Base-by-base conservation (phyloP, 768 basidiomycete genomes). In the Naematelia aurantialba region DNA sequence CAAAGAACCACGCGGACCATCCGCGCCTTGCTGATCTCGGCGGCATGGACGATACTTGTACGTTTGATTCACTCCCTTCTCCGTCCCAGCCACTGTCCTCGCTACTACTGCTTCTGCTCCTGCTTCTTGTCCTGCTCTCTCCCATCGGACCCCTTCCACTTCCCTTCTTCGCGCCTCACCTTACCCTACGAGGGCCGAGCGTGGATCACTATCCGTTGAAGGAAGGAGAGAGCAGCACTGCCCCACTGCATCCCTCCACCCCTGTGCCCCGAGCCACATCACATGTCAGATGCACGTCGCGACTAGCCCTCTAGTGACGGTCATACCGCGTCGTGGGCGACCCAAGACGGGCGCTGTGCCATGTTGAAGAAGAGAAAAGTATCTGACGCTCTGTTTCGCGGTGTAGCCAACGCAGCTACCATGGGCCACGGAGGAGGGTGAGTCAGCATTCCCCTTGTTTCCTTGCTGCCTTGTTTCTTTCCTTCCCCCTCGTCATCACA, bases 1-100 rank as follows among this genome's bases (percentile, higher is more conserved):
- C 70, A 2, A 44, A 60, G 24, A 49, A 55, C 22, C 70, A 72
- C 53, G 68, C 70, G 2, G 68, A 72, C 56, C 70, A 72, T 55
- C 70, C 70, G 27, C 67, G 55, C 14, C 50, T 72, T 24, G 50
- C 70, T 13, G 70, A 68, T 61, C 59, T 72, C 30, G 61, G 51
- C 21, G 19, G 62, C 31, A 58, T 39, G 30, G 45, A 50, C n/a
- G 47, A 31, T 52, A 26, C 19, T 27, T 46, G 26, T 59, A 13
- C 14, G 24, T 51, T 19, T 26, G n/a, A n/a, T 58, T 50, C 14
- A 31, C 45, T 34, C 24, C 52, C 27, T 14, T 52, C 34, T 5
- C 10, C 49, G 14, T 42, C 17, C 14, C 19, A 14, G 14, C 45
- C 55, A 26, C 19, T 39, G 22, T 50, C 48, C 13, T 48, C 42